Base-by-base conservation (phyloP, 2,329 filamentous ascomycete genomes). In the Colletotrichum liriopes region DNA sequence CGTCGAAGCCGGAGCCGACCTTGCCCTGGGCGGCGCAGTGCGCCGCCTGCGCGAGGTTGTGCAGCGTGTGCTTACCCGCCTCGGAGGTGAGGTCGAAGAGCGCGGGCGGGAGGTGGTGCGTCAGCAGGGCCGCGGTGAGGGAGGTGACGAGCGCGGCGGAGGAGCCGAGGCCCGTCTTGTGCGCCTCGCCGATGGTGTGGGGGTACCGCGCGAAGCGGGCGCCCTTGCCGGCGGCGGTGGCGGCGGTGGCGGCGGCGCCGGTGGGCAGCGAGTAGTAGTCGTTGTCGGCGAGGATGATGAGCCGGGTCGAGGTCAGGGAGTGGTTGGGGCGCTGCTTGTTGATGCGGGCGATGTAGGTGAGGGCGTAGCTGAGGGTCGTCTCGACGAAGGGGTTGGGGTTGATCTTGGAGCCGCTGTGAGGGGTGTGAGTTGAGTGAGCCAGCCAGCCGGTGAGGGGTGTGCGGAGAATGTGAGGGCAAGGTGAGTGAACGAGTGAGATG, bases 11-110 rank as follows among this genome's bases (percentile, higher is more conserved):
- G 0, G 93, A 96, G 61, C 96, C 96, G 23, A 99, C 92, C 83
- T 99, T 99, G 32, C 96, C 96, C 84, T 99, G 96, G 0, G 96
- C 96, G 1, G 96, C 94, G 80, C 96, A 98, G 84, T 99, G 96
- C 5, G 94, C 93, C 1, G 94, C 93, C 85, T 99, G 96, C 0
- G 96, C 93, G 62, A 99, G 91, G 82, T 98, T 98, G 85, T 99
- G 96, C 65, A 98, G 88, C 61, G 88, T 89, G 37, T 86, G 85
- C 75, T 87, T 87, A 62, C 91, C 90, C 0, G 82, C 75, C 0
- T 86, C 83, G 58, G 87, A 86, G 59, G 82, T 55, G 65, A 95
- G 78, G 82, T 92, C 86, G 79, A 94, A 93, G 16, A 83, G 77
- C 18, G 81, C 75, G 1, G 67, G 75, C 4, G 91, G 89, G 26